Percentiles rank a stretch among this genome's conserved stretches.
These are phyloP conservation scores for Arthrobotrys iridis DNA, from an alignment of 2,329 filamentous ascomycete genomes.

Conservation along the genomic window DNA sequence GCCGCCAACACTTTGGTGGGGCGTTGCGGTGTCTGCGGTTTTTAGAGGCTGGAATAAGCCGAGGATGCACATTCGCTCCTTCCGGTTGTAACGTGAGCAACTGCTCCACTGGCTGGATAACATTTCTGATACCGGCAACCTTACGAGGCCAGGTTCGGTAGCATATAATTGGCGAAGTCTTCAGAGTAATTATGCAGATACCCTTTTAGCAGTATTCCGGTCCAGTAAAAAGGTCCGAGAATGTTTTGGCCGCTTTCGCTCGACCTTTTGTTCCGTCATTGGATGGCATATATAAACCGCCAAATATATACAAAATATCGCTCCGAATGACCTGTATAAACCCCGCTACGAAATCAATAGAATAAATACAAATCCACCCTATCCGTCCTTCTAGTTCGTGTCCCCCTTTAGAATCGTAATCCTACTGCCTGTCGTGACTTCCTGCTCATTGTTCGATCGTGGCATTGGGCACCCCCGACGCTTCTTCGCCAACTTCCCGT, in stretches of 20 bases:
- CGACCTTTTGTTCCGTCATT: not conserved
- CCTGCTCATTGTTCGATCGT: conserved; percentile 69
- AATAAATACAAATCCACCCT: not conserved
- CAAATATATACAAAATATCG: conserved; percentile 20
- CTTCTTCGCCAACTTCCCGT: conserved; percentile 62
- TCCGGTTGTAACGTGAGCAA: not conserved
- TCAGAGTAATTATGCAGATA: too few species aligned
- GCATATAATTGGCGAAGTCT: too few species aligned
- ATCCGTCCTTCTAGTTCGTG: not conserved
- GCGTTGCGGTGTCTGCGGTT: not conserved
- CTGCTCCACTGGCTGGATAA: too few species aligned
- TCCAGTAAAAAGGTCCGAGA: too few species aligned
- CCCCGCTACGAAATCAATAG: conserved; percentile 2
- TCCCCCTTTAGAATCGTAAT: conserved; percentile 42
- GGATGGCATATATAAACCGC: not conserved
- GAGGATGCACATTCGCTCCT: conserved; percentile 8
- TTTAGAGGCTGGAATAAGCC: not conserved
- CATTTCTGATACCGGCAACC: too few species aligned
- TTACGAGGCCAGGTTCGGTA: too few species aligned
- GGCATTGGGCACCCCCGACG: conserved; percentile 88
- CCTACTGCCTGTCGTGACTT: conserved; percentile 8
- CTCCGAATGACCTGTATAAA: not conserved
- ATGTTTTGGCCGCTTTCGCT: too few species aligned
- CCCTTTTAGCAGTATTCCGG: too few species aligned
- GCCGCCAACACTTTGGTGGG: not conserved